Evolutionary conservation across 2,329 filamentous ascomycete species (phyloP), one percentile per base, ranked within the genome.

Genomic region (Aspergillus glaucus): DNA sequence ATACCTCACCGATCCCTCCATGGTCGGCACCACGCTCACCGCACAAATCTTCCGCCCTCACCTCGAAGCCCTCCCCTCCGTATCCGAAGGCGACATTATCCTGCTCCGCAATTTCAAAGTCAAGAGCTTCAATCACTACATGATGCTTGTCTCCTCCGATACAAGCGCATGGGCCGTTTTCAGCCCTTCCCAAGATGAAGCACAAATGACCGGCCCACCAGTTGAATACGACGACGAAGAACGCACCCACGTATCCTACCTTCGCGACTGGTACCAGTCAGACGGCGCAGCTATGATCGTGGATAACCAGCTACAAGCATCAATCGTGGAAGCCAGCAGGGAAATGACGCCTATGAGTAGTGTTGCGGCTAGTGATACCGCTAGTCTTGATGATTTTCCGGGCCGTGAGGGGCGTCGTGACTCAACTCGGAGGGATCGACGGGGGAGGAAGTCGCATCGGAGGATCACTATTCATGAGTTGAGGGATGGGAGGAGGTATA

Each of bases 141-240:
- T 72, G 45, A 66, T 67, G 50, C 62, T 77, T 2, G 53, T 71
- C 44, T 75, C 70, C 53, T 62, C 59, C 2, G 62, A 70, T 10
- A 63, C 63, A 14, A 75, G 73, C 49, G 66, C 73, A 9, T 77
- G 75, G 75, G 73, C 68, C 8, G 70, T 76, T 4, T 75, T 76
- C 54, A 53, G 59, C 34, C 55, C 55, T 36, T 55, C 55, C 9
- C 37, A 48, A n/a, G 57, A 60, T 9, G 57, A 66, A 19, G 57
- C 62, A 9, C 57, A 62, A 43, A 55, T 69, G 4, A 60, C 62
- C 41, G 70, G 66, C 0, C 66, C 68, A 4, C 70, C 69, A 4
- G 62, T 74, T 21, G 70, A 74, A 52, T 69, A 66, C 47, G 63
- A 61, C 34, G 49, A 54, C 1, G 64, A 69, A 44, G 74, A 76